Evolutionary conservation across 768 basidiomycete genomes (phyloP), one percentile per base, ranked within the genome.

Genomic region (Lyophyllum shimeji): DNA sequence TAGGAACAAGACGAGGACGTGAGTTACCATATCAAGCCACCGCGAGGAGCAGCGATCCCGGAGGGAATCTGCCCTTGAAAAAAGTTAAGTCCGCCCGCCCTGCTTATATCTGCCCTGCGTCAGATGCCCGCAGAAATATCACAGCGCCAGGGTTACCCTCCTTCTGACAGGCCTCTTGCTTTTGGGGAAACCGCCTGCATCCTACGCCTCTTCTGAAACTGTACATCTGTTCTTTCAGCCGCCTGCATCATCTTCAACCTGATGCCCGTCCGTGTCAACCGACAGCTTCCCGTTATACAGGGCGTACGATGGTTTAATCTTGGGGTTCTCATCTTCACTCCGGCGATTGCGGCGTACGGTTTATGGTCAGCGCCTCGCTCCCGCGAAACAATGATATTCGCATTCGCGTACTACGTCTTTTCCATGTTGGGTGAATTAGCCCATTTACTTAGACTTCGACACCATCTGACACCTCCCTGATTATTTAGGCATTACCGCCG

Each of bases 241-340:
- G 31, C 47, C 11, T 29, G 17, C 45, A 46, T 25, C 33, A 23
- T 40, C 17, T 50, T 25, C 43, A 43, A 18, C 45, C 29, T 27
- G 44, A 63, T 60, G 61, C 34, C 61, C 44, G 20, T 34, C 23
- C 46, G 43, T n/a, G 52, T 61, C 52, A 69, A 61, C 15, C 55
- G 53, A 40, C 62, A 63, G 8, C 77, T 85, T 56, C 85, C 85
- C 11, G 65, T 72, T 23, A 78, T 83, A 58, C 76, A 70, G 20
- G 81, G 83, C 3, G 68, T 90, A 46, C 81, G 82, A 57, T 92
- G 90, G 89, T 89, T 93, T 76, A 93, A 90, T 63, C 75, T 92
- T 64, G 70, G 76, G 23, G 77, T 90, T 33, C 74, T 95, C 44
- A 81, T 85, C 44, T 57, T 87, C 59, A 89, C 91, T 0, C 93